These are phyloP conservation scores for Neurospora africana DNA, from an alignment of 495 filamentous ascomycete genomes.

Conservation along the genomic window DNA sequence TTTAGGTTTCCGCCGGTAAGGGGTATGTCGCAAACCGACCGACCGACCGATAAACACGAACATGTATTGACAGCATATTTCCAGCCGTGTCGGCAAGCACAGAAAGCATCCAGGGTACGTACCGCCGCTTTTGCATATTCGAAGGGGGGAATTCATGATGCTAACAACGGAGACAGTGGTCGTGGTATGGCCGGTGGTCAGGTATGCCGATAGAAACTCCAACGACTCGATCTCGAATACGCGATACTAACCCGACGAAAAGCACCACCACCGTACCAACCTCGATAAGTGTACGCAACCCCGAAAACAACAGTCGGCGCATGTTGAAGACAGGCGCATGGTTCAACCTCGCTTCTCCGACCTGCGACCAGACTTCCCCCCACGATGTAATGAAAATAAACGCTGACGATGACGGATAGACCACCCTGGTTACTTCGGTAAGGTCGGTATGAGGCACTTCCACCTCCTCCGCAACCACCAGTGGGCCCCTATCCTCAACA, in stretches of 20 bases:
- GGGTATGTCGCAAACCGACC: slow-evolving; percentile 18
- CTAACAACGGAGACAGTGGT: slow-evolving; percentile 12
- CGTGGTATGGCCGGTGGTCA: slow-evolving; percentile 32
- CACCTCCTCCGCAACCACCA: slow-evolving; percentile 26
- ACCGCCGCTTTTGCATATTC: background rate
- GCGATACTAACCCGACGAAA: slow-evolving; percentile 18
- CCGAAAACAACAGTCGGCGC: background rate
- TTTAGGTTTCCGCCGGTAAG: slow-evolving; percentile 30
- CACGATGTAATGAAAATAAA: background rate
- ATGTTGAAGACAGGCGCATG: background rate
- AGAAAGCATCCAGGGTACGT: slow-evolving; percentile 22
- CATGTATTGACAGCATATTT: slow-evolving; percentile 13
- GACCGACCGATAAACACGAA: slow-evolving; percentile 14
- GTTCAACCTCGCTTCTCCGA: background rate
- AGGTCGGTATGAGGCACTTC: slow-evolving; percentile 30
- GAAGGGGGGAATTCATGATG: background rate
- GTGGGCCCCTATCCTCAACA: slow-evolving; percentile 27
- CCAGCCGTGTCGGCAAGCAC: slow-evolving; percentile 29
- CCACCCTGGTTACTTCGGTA: slow-evolving; percentile 30
- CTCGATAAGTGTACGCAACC: slow-evolving; percentile 25
- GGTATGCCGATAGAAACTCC: slow-evolving; percentile 11
- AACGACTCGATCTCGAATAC: slow-evolving; percentile 2
- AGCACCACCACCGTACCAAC: slow-evolving; percentile 29
- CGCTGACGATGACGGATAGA: slow-evolving; percentile 17
- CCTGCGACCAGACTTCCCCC: slow-evolving; percentile 2